These are phyloP conservation scores for Geotrichum fermentans DNA, from an alignment of 1,139 yeast species.

Conservation along the genomic window DNA sequence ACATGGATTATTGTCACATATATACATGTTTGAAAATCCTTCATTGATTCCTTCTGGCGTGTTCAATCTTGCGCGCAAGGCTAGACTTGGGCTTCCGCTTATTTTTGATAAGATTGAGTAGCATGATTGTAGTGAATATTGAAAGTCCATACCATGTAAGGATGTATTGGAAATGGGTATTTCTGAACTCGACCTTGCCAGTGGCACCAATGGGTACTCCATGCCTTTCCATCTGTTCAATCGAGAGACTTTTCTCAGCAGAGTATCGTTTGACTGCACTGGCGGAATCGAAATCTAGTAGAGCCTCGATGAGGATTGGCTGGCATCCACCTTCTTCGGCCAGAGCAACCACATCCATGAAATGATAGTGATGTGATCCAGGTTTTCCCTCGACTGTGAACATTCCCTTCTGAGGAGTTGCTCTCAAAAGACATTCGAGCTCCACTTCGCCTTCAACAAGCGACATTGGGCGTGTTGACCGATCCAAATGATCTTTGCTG, in stretches of 20 bases:
- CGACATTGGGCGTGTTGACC: constrained; percentile 61
- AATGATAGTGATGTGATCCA: constrained; percentile 45
- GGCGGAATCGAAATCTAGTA: constrained; percentile 49
- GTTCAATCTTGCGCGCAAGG: constrained; percentile 27
- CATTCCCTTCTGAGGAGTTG: constrained; percentile 62
- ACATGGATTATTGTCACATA: not conserved
- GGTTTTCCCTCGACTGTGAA: constrained; percentile 70
- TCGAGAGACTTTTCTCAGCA: constrained; percentile 30
- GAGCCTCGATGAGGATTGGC: constrained; percentile 74
- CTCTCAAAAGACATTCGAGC: constrained; percentile 66
- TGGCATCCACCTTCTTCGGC: constrained; percentile 60
- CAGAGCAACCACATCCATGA: constrained; percentile 80
- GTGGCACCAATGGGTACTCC: constrained; percentile 89
- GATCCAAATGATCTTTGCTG: constrained; percentile 63
- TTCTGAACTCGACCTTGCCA: constrained; percentile 74
- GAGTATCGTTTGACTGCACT: constrained; percentile 43
- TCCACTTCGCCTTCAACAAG: constrained; percentile 71
- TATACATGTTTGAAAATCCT: not conserved
- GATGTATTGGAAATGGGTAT: constrained; percentile 87
- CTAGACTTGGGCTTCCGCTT: constrained; percentile 22
- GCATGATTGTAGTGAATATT: constrained; percentile 60
- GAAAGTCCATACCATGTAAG: constrained; percentile 94
- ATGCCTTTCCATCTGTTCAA: constrained; percentile 45
- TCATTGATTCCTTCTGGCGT: constrained; percentile 25
- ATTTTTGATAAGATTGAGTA: constrained; percentile 48